These are phyloP conservation scores for Limnanthes douglasii DNA, from an alignment of 345 rosid genomes.

Conservation along the genomic window DNA sequence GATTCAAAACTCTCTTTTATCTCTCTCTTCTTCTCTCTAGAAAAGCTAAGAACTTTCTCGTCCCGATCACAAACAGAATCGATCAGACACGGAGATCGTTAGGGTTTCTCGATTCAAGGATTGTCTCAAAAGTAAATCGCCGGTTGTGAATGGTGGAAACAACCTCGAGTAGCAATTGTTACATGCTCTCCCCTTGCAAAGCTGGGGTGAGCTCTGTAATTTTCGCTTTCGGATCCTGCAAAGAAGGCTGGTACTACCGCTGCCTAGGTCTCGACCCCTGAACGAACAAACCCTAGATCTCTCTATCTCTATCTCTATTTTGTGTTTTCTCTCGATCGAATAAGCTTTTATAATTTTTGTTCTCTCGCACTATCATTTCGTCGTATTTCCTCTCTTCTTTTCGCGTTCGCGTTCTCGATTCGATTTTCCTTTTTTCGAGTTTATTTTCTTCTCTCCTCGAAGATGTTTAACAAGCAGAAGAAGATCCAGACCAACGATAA, in stretches of 20 bases:
- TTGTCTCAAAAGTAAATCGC: too few species aligned
- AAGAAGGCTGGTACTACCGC: slow-evolving; percentile 96
- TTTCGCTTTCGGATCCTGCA: slow-evolving; percentile 87
- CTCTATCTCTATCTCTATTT: background rate
- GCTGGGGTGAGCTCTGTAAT: slow-evolving; percentile 72
- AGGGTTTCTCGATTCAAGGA: too few species aligned
- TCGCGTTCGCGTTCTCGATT: background rate
- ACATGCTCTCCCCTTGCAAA: slow-evolving; percentile 64
- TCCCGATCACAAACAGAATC: background rate
- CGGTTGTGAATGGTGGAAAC: slow-evolving; percentile 91
- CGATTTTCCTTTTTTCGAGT: background rate
- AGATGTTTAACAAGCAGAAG: slow-evolving; percentile 62
- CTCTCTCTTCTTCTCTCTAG: background rate
- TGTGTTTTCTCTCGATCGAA: background rate
- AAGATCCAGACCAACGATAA: slow-evolving; percentile 35
- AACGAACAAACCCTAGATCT: background rate
- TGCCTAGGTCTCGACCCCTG: slow-evolving; percentile 94
- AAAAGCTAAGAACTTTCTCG: background rate
- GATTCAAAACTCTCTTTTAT: background rate
- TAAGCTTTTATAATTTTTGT: background rate
- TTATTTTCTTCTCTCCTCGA: background rate
- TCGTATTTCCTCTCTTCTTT: background rate
- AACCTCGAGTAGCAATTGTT: slow-evolving; percentile 22
- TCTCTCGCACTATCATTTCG: background rate
- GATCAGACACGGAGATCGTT: too few species aligned